Conservation (phyloP, 1,139 yeast genomes). For the Zygoascus meyerae region DNA sequence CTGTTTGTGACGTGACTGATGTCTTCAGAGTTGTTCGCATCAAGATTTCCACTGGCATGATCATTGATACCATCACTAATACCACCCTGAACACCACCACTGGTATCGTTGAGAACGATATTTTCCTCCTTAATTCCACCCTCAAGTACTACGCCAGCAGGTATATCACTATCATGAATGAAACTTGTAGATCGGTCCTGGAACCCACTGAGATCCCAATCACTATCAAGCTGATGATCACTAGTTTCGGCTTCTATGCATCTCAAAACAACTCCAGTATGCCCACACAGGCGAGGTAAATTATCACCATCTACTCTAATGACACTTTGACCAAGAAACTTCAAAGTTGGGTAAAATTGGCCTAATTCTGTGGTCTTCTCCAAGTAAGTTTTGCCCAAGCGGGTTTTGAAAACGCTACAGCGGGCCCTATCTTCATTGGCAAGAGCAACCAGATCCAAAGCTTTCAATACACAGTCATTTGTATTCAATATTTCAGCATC, state of each 20-base stretch:
- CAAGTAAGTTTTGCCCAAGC: constrained; percentile 2
- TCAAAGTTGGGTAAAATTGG: constrained; percentile 11
- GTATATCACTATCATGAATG: too few species aligned
- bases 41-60: too few species aligned
- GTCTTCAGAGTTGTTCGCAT: too few species aligned
- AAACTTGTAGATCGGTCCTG: neutral
- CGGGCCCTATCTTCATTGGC: constrained; percentile 19
- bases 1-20: too few species aligned
- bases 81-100: too few species aligned
- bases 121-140: too few species aligned
- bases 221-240: neutral
- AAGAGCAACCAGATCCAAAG: constrained; percentile 22
- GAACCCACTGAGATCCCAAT: neutral
- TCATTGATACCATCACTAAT: too few species aligned
- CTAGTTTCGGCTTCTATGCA: too few species aligned
- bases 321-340: constrained; percentile 8
- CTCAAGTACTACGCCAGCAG: too few species aligned
- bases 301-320: constrained; percentile 1
- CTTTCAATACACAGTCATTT: constrained; percentile 14
- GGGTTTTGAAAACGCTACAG: constrained; percentile 7
- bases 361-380: neutral
- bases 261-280: constrained; percentile 1
- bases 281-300: constrained; percentile 5
- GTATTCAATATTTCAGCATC: neutral
- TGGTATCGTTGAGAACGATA: too few species aligned